Conservation (phyloP, 163 green algal species). For the Coccomyxa subellipsoidea region DNA sequence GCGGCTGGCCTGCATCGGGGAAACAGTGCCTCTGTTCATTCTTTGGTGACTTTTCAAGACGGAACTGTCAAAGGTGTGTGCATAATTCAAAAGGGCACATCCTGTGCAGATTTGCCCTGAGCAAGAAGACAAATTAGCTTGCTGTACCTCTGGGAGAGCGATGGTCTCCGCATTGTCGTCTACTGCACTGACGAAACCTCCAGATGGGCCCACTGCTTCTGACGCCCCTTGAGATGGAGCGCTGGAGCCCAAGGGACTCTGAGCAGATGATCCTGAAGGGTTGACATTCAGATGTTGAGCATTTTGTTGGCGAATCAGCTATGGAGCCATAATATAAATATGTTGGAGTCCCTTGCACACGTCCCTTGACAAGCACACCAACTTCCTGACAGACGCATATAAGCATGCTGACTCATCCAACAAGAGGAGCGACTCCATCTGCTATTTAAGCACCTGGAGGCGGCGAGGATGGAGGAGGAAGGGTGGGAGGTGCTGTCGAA, state of each 20-base stretch:
- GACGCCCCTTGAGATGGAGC: background rate
- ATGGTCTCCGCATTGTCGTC: background rate
- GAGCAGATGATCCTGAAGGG: background rate
- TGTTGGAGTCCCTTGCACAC: too few species aligned
- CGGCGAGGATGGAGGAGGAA: background rate
- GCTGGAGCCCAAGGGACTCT: background rate
- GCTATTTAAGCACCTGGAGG: background rate
- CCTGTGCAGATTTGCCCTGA: too few species aligned
- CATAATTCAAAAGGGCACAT: background rate
- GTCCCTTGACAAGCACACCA: background rate
- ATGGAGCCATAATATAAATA: too few species aligned
- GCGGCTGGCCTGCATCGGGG: constrained; percentile 13
- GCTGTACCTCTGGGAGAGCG: background rate
- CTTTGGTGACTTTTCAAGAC: background rate
- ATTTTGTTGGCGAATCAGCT: too few species aligned
- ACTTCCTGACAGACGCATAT: too few species aligned
- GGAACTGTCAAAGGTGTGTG: background rate
- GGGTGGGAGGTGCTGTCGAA: background rate
- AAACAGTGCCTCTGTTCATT: background rate
- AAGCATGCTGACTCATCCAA: too few species aligned
- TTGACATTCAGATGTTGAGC: background rate
- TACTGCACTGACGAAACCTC: background rate
- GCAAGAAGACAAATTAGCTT: background rate
- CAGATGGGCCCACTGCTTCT: background rate
- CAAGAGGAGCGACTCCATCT: background rate